Base-by-base conservation (phyloP, 2,329 filamentous ascomycete species). In the Hortaea werneckii region DNA sequence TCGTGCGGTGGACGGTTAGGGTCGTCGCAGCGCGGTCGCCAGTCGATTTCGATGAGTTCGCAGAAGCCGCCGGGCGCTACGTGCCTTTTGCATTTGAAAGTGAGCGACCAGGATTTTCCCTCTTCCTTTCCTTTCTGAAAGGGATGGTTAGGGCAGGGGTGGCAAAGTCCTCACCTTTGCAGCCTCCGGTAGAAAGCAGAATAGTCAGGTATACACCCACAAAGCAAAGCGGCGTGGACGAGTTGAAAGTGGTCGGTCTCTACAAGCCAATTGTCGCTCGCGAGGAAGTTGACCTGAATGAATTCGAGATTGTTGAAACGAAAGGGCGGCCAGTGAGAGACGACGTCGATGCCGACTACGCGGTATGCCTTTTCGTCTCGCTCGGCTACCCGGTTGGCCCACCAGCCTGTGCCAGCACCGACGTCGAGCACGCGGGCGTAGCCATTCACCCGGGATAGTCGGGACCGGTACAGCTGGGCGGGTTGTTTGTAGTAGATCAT, bases 41-140 rank as follows among this genome's bases (percentile, higher is more conserved):
- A 85, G 65, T 96, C 87, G 45, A 96, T 83, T 63, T 96, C 90
- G 41, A 94, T 78, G 54, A 94, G 87, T 65, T 96, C 89, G 29
- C 12, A 32, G 9, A 13, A 42, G 12, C 44, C 44, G 28, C 30
- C 41, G 9, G 41, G 41, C 6, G 13, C 32, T 6, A 43, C 41
- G 20, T 43, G 29, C 38, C 41, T 43, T 9, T 41, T 40, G n/a
- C 7, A 40, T n/a, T n/a, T n/a, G 11, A 35, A 11, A n/a, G n/a
- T n/a, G n/a, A n/a, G n/a, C n/a, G n/a, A n/a, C n/a, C n/a, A n/a
- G n/a, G n/a, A n/a, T n/a, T n/a, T n/a, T n/a, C n/a, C n/a, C n/a
- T n/a, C n/a, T n/a, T n/a, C n/a, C n/a, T n/a, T n/a, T n/a, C n/a
- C n/a, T n/a, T n/a, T n/a, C n/a, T n/a, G n/a, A n/a, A n/a, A n/a